Base-by-base conservation (phyloP, 2,329 filamentous ascomycete genomes). In the Aspergillus intermedius region DNA sequence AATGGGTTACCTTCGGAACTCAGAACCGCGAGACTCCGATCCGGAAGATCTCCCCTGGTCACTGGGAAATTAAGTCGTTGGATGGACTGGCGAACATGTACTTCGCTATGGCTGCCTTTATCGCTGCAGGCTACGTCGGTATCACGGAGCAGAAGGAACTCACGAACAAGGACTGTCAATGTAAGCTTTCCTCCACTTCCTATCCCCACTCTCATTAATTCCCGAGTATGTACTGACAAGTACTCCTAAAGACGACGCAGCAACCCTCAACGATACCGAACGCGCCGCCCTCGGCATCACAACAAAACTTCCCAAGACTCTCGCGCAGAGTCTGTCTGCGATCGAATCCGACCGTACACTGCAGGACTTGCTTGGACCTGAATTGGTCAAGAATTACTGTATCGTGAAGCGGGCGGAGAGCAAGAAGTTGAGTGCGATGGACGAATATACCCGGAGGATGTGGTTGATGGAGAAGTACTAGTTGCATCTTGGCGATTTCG, bases 31-130 rank as follows among this genome's bases (percentile, higher is more conserved):
- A 91, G 70, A 76, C 81, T 4, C 84, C 88, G 0, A 72, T 94
- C 8, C 79, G 88, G 10, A 83, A 85, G 62, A 78, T 89, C 43
- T 71, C 73, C 3, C 71, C 66, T 2, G 82, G 80, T 17, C 84
- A 88, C 60, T 94, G 87, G 85, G 88, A 94, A 67, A 58, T 94
- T 19, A 85, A 88, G 60, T 81, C 79, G 47, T 61, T 91, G n/a
- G 88, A 94, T 60, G 88, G 88, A 0, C 68, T 89, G 15, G 86
- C 87, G 3, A 94, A 94, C 61, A 80, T 83, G 47, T 94, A 93
- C 61, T 67, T 94, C 1, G 84, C 80, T 0, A 64, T 87, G 15
- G 76, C 78, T 0, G 82, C 80, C 0, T 61, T 89, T 0, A 60
- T 89, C 0, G 75, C 74, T 0, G 79, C 80, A 0, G 86, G 86